These are phyloP conservation scores for Protomyces gravidus DNA, from an alignment of 1,139 yeast species.

Conservation along the genomic window DNA sequence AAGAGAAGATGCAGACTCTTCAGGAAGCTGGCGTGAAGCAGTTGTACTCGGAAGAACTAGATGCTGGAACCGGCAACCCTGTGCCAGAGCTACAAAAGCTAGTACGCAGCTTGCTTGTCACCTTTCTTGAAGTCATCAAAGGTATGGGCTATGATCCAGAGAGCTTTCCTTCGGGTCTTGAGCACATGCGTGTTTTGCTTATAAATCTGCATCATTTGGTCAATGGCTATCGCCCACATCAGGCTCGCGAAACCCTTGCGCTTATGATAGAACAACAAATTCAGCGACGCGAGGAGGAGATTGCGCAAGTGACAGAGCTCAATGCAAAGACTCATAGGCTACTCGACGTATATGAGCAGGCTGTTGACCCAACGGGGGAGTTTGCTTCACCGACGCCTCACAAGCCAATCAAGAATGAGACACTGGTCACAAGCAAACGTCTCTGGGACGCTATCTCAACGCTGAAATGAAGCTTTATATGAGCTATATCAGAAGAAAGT, in stretches of 20 bases:
- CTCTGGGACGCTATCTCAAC: background rate
- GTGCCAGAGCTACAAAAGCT: constrained; percentile 60
- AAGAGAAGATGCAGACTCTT: constrained; percentile 32
- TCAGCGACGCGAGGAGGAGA: constrained; percentile 52
- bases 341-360: background rate
- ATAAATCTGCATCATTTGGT: constrained; percentile 79
- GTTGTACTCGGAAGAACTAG: constrained; percentile 26
- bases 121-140: constrained; percentile 70
- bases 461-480: too few relatives aligned
- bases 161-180: constrained; percentile 57
- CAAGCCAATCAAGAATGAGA: background rate
- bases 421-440: background rate
- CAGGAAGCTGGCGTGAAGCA: constrained; percentile 35
- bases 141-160: constrained; percentile 67
- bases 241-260: constrained; percentile 74
- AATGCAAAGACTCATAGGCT: background rate
- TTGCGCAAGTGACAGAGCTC: constrained; percentile 45
- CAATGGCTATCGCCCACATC: constrained; percentile 85
- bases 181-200: constrained; percentile 65
- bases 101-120: constrained; percentile 62
- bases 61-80: constrained; percentile 27
- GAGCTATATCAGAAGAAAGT: too few relatives aligned
- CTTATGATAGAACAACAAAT: constrained; percentile 64
- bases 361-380: too few relatives aligned
- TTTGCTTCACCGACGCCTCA: too few relatives aligned